Evolutionary conservation across 352 stramenopile genomes (phyloP).

Genomic region (Phytophthora fragariae): DNA sequence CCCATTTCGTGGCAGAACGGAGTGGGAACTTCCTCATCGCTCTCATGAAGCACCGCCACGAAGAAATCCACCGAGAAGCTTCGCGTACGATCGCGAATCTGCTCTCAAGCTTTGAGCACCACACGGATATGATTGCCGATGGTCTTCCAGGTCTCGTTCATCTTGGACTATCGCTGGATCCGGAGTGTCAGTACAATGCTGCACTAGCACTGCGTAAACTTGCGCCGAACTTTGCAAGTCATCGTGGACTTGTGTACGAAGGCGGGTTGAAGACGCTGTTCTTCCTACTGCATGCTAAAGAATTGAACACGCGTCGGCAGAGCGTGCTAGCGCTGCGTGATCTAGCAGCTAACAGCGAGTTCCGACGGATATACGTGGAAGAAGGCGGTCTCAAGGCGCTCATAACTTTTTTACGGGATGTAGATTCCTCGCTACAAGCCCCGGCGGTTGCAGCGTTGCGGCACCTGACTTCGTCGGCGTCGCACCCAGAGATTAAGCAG

Average conservation of each 20-base stretch:
- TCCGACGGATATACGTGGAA: conserved; percentile 88
- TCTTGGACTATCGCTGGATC: conserved; percentile 90
- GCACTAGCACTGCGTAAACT: conserved; percentile 96
- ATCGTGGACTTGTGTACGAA: conserved; percentile 87
- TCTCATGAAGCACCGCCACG: conserved; percentile 84
- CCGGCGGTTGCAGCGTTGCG: conserved; percentile 91
- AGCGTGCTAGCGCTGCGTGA: conserved; percentile 91
- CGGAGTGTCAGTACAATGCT: conserved; percentile 96
- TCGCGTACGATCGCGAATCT: conserved; percentile 94
- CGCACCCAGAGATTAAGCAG: conserved; percentile 86
- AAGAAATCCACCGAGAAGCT: conserved; percentile 96
- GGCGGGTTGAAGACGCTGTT: conserved; percentile 93
- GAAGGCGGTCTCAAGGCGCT: conserved; percentile 90
- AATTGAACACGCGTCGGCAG: conserved; percentile 93
- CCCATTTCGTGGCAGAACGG: conserved; percentile 79
- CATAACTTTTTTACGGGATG: conserved; percentile 89
- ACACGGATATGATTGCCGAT: conserved; percentile 91
- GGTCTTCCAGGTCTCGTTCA: conserved; percentile 92
- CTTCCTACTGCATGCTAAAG: conserved; percentile 90
- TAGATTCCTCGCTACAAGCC: conserved; percentile 90
- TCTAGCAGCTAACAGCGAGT: conserved; percentile 88
- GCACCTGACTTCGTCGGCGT: conserved; percentile 83
- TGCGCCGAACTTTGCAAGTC: conserved; percentile 90
- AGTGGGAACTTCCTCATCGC: conserved; percentile 80
- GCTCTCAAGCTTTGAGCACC: conserved; percentile 93